Evolutionary conservation across 1,139 yeast species (phyloP), one percentile per base, ranked within the genome.

Genomic region (Debaryomyces fabryi): DNA sequence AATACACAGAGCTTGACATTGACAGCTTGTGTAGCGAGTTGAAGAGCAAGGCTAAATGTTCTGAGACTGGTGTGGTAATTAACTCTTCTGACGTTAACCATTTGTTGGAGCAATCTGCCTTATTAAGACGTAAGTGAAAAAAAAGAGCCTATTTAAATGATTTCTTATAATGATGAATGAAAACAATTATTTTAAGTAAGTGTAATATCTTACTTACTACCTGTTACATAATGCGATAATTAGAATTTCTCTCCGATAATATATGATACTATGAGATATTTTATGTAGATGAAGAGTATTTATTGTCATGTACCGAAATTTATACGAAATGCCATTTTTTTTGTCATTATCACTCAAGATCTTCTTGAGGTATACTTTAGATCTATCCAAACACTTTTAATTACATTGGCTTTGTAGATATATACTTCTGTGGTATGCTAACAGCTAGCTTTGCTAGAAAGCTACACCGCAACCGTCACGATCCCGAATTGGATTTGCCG

Each of bases 41-140:
- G 64, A 86, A 92, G 69, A 71, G 84, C 39, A 93, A 92, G 78
- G 98, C 98, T n/a, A 91, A 90, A 68, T 93, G 99, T 72, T 86
- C 96, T 4, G 97, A 92, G 62, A 74, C 77, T 49, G 98, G 98
- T 12, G 97, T 88, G 29, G 95, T 93, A 34, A 81, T 93, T 30
- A 85, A 87, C 53, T 86, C 88, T 48, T 71, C 78, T 30, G 97
- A 91, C 62, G 93, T 93, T 33, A 87, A 87, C 56, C 71, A 72
- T 39, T 82, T 86, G 39, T 71, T 88, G 50, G 78, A 76, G 51
- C 68, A 68, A 50, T 68, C 74, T 21, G 71, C 74, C 2, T 54
- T 58, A 46, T 46, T 54, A 40, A 63, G 54, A 42, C 50, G 42
- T 29, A 40, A 40, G 20, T 40, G 20, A 23, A 13, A 25, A n/a